Conservation (phyloP, 805 yeast genomes). For the Helenozyma baotianmanensis region DNA sequence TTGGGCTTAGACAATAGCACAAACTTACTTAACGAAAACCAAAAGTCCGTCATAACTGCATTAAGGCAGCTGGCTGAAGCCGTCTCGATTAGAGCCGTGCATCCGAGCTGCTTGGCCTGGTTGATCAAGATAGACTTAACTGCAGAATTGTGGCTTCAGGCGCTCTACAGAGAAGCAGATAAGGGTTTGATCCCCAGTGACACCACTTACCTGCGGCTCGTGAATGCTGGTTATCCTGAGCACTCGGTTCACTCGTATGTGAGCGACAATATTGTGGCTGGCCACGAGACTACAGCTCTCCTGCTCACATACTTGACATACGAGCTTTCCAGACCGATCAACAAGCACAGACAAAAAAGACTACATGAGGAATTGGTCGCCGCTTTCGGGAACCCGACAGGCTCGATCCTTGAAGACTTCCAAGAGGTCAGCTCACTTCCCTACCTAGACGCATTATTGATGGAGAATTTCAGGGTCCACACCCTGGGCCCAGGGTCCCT, state of each 20-base stretch:
- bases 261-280: conserved; percentile 1
- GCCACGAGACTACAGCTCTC: conserved; percentile 2
- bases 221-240: not conserved
- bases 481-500: not conserved
- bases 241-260: not conserved
- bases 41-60: too few relatives aligned
- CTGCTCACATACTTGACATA: not conserved
- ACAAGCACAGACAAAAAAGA: not conserved
- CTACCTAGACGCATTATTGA: not conserved
- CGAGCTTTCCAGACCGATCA: not conserved
- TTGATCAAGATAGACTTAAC: too few relatives aligned
- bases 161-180: not conserved
- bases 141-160: too few relatives aligned
- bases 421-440: not conserved
- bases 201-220: not conserved
- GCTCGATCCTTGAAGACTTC: not conserved
- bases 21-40: conserved; percentile 19
- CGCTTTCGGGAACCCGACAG: not conserved
- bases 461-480: conserved; percentile 1
- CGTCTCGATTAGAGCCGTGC: too few relatives aligned
- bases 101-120: too few relatives aligned
- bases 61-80: too few relatives aligned
- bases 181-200: not conserved
- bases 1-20: conserved; percentile 47
- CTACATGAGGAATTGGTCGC: not conserved